A percentile compares a stretch with the other conserved stretches of the same genome.
These are phyloP conservation scores for Laetiporus sulphureus DNA, from an alignment of 1,284 basidiomycete genomes.

Conservation along the genomic window DNA sequence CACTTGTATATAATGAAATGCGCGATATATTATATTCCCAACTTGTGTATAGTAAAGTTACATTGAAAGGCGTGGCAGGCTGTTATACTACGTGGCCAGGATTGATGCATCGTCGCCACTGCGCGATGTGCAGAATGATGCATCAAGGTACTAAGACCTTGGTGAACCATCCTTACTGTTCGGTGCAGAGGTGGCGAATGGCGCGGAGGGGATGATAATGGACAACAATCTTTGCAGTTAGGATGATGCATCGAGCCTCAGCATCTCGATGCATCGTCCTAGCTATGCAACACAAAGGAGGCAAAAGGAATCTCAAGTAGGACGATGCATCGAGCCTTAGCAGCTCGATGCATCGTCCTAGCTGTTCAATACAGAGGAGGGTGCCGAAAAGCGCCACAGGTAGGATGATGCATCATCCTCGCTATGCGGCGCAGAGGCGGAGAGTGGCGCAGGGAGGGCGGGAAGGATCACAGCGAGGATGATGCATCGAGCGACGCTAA, in stretches of 20 bases:
- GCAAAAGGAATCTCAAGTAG: too few relatives aligned
- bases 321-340: background rate
- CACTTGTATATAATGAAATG: too few relatives aligned
- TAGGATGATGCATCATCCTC: too few relatives aligned
- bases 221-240: too few relatives aligned
- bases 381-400: too few relatives aligned
- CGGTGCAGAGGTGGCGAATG: conserved; percentile 31
- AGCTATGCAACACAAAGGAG: too few relatives aligned
- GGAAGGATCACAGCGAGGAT: background rate
- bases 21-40: too few relatives aligned
- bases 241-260: too few relatives aligned
- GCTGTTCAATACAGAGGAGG: background rate
- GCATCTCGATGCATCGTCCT: background rate
- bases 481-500: background rate
- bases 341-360: background rate
- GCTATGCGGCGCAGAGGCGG: too few relatives aligned
- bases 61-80: background rate
- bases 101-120: too few relatives aligned
- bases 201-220: too few relatives aligned
- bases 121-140: conserved; percentile 13
- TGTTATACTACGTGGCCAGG: background rate
- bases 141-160: conserved; percentile 20
- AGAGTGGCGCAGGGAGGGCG: too few relatives aligned
- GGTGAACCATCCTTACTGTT: conserved; percentile 28
- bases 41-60: background rate